A percentile compares a stretch with the other conserved stretches of the same genome.
Evolutionary conservation across 257 asterid genomes (phyloP).

Genomic region (Nicotiana tabacum): DNA sequence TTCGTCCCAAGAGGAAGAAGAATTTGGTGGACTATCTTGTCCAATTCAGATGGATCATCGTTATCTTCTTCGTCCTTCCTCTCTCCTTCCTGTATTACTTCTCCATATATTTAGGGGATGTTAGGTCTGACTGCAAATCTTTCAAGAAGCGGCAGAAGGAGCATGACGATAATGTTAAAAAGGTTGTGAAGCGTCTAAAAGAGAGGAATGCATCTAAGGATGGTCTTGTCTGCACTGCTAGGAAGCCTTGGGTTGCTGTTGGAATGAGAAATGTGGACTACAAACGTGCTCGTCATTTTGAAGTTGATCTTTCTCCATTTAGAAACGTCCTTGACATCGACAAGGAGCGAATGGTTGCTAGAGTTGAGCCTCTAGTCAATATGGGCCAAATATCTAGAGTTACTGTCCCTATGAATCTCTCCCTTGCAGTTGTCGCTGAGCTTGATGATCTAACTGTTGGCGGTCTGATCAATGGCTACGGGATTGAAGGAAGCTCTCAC

Average conservation of each 20-base stretch:
- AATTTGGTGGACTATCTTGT: slow-evolving; percentile 77
- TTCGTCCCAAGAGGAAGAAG: slow-evolving; percentile 93
- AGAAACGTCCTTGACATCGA: slow-evolving; percentile 67
- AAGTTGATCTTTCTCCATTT: slow-evolving; percentile 86
- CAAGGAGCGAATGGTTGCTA: slow-evolving; percentile 71
- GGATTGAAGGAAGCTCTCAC: slow-evolving; percentile 95
- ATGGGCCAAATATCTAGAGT: slow-evolving; percentile 89
- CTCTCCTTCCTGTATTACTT: slow-evolving; percentile 71
- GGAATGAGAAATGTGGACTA: slow-evolving; percentile 97
- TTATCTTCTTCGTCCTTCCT: slow-evolving; percentile 82
- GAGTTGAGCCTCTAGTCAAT: slow-evolving; percentile 88
- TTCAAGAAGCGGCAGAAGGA: slow-evolving; percentile 59
- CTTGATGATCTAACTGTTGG: slow-evolving; percentile 96
- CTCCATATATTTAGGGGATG: slow-evolving; percentile 74
- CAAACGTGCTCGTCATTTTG: slow-evolving; percentile 87
- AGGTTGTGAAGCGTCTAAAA: slow-evolving; percentile 43
- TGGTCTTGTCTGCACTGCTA: slow-evolving; percentile 86
- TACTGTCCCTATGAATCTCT: slow-evolving; percentile 77
- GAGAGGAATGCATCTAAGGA: slow-evolving; percentile 41
- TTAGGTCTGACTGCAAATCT: slow-evolving; percentile 65
- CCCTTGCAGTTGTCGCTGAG: slow-evolving; percentile 94
- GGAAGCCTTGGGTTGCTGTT: slow-evolving; percentile 65
- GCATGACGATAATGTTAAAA: slow-evolving; percentile 47
- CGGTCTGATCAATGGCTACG: slow-evolving; percentile 90
- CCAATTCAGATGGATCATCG: slow-evolving; percentile 82